Conservation (phyloP, 129 eudicot genomes). For the Flaveria bidentis region DNA sequence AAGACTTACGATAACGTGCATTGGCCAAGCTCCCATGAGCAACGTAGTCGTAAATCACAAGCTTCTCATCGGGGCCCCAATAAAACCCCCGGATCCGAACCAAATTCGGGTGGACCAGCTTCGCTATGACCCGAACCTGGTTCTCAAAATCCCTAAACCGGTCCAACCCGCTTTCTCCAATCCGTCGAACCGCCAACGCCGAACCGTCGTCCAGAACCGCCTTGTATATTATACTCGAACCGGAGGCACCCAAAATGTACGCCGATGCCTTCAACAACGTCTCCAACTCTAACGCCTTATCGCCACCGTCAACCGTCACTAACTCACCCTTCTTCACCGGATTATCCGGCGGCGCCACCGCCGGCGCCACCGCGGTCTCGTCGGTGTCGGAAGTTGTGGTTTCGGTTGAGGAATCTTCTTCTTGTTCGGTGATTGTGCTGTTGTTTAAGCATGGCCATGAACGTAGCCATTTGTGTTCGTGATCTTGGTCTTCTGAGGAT, state of each 20-base stretch:
- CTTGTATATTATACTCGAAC: constrained; percentile 85
- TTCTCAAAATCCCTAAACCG: constrained; percentile 86
- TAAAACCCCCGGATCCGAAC: constrained; percentile 92
- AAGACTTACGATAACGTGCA: constrained; percentile 82
- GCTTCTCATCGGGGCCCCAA: constrained; percentile 95
- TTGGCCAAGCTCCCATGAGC: constrained; percentile 93
- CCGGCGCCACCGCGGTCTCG: not conserved
- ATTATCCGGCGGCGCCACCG: not conserved
- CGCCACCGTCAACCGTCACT: constrained; percentile 91
- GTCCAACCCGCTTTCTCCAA: constrained; percentile 80
- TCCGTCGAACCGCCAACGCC: constrained; percentile 75
- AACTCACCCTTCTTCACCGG: constrained; percentile 51
- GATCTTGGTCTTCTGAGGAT: constrained; percentile 48
- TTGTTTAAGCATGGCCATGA: constrained; percentile 65
- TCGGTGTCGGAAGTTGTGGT: constrained; percentile 45
- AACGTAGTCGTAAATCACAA: constrained; percentile 84
- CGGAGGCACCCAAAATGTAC: constrained; percentile 78
- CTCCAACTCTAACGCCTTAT: constrained; percentile 68
- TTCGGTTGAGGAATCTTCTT: constrained; percentile 36
- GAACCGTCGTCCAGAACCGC: constrained; percentile 91
- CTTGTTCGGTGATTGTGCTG: constrained; percentile 29
- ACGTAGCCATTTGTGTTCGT: constrained; percentile 53
- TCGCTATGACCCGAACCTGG: constrained; percentile 77
- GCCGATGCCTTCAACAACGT: constrained; percentile 90
- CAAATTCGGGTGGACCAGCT: constrained; percentile 82